Percentiles rank a stretch among this genome's conserved stretches.
phyloP scores from a whole-genome alignment of 331 rosid genomes.

The Ulmus americana region DNA sequence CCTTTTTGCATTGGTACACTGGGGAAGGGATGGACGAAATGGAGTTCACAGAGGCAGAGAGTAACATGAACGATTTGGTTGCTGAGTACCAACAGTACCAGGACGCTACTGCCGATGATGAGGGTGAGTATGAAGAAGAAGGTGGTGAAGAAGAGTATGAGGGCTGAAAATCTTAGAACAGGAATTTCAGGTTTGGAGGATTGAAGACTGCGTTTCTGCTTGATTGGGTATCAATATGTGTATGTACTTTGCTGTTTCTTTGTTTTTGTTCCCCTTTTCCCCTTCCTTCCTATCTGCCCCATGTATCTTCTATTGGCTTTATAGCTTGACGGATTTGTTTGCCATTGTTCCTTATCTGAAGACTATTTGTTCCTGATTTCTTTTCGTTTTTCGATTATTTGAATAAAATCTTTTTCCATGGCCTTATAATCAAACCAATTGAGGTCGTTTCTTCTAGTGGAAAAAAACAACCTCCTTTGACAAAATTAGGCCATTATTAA shows the following conservation, averaged over 20 bases:
- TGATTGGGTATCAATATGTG: neutral
- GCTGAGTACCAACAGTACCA: conserved; percentile 86
- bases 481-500: too few relatives aligned
- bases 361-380: conserved; percentile 18
- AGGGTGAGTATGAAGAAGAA: conserved; percentile 53
- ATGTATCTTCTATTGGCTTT: neutral
- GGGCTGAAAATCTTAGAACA: conserved; percentile 15
- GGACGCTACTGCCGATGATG: conserved; percentile 74
- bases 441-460: too few relatives aligned
- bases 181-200: conserved; percentile 2
- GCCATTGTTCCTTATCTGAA: conserved; percentile 20
- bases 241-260: conserved; percentile 3
- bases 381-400: conserved; percentile 8
- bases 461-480: too few relatives aligned
- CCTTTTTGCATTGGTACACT: conserved; percentile 84
- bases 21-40: conserved; percentile 91
- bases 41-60: conserved; percentile 86
- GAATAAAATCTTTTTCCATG: neutral
- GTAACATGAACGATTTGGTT: conserved; percentile 83
- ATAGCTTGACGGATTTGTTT: conserved; percentile 14
- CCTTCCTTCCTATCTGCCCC: conserved; percentile 15
- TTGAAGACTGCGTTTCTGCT: conserved; percentile 22
- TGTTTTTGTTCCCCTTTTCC: conserved; percentile 14
- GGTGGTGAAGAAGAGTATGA: conserved; percentile 38
- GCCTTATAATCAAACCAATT: too few relatives aligned